Evolutionary conservation across 805 yeast species (phyloP), one percentile per base, ranked within the genome.

Genomic region (Kodamaea kaohsiungensis): DNA sequence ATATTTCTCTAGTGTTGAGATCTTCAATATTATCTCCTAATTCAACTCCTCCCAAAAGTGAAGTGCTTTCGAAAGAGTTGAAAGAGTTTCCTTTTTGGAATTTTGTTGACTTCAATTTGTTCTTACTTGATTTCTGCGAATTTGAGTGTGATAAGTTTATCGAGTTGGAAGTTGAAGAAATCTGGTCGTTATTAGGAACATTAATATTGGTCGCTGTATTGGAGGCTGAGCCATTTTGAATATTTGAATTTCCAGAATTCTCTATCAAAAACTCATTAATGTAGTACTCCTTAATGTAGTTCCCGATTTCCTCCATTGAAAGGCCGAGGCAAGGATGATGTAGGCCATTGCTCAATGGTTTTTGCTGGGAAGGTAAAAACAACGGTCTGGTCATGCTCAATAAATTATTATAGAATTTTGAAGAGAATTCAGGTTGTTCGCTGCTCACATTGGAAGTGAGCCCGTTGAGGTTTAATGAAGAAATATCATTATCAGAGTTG

Each of bases 241-340:
- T 12, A 16, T 17, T 16, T 2, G 25, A n/a, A 30, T 10, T 46
- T n/a, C 39, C 33, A 15, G 48, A n/a, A 43, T 19, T n/a, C 13
- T 25, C 35, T 8, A 9, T 27, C 43, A 48, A 39, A 13, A 51
- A 15, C 13, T 17, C 47, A 15, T 13, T 18, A 10, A 45, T 18
- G 43, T 64, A 63, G 43, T 58, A 61, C 2, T 61, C 66, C 39
- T 56, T 62, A 2, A 72, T 59, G 35, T 54, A 66, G 15, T 48
- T 53, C 0, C 70, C 56, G 19, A 71, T 53, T 27, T 72, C 75
- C 53, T 72, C 76, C 4, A 66, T 49, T 1, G 76, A 59, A 55
- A 62, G 56, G 7, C 65, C 65, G 15, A 71, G 46, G 45, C 59
- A 60, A 3, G 70, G 61, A 22, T 64, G 69, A 15, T 43, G 51